These are phyloP conservation scores for Vararia minispora DNA, from an alignment of 768 basidiomycete genomes.

Conservation along the genomic window DNA sequence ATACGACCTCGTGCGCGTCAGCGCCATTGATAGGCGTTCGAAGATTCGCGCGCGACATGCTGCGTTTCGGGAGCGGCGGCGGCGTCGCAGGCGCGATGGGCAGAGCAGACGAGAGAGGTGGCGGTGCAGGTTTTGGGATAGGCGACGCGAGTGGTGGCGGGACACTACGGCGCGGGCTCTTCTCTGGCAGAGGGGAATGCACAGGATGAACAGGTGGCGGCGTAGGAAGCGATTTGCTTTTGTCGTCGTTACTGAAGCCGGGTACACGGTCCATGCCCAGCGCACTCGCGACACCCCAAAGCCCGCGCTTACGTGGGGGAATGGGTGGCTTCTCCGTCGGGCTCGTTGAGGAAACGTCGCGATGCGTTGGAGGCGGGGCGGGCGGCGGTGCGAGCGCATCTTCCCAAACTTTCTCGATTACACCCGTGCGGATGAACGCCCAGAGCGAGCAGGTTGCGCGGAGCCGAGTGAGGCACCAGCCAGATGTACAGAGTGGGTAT, in stretches of 20 bases:
- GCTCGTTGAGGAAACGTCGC: conserved; percentile 5
- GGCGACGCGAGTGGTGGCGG: conserved; percentile 5
- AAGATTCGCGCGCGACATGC: conserved; percentile 4
- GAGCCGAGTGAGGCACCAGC: conserved; percentile 81
- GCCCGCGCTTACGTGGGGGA: conserved; percentile 48
- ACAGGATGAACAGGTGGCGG: conserved; percentile 9
- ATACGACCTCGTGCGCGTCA: conserved; percentile 4
- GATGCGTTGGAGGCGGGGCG: conserved; percentile 20
- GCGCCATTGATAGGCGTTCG: no score
- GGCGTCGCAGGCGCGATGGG: conserved; percentile 6
- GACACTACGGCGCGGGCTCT: not conserved
- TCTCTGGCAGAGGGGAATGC: conserved; percentile 37
- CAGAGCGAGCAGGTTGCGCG: conserved; percentile 85
- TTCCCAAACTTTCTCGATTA: conserved; percentile 85
- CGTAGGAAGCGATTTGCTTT: conserved; percentile 18
- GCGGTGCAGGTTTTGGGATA: conserved; percentile 8
- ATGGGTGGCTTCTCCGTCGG: conserved; percentile 41
- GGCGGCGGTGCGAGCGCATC: conserved; percentile 44
- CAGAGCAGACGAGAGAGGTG: conserved; percentile 2
- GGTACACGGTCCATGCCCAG: conserved; percentile 37
- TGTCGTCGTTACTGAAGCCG: conserved; percentile 37
- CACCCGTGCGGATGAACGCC: conserved; percentile 73
- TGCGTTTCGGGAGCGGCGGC: conserved; percentile 12
- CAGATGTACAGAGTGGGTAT: conserved; percentile 72
- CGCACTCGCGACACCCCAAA: conserved; percentile 62